Percentiles rank a stretch among this genome's conserved stretches.
Conservation (phyloP, 805 yeast species). For the Candida oleophila region DNA sequence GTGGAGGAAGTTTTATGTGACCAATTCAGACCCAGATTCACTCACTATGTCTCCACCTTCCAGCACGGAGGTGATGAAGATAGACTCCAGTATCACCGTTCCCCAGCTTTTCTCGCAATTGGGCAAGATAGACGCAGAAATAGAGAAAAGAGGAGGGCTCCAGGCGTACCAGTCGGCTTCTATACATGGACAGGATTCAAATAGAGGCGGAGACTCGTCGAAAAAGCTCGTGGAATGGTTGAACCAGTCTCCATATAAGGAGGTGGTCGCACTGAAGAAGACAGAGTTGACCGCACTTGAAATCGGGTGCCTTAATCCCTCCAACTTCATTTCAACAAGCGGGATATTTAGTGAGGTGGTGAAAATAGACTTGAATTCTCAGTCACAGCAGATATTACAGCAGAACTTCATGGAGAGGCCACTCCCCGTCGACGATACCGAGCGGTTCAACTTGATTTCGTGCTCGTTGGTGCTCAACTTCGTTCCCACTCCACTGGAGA, state of each 20-base stretch:
- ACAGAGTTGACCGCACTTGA: constrained; percentile 57
- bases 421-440: constrained; percentile 42
- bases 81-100: constrained; percentile 15
- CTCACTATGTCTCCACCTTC: constrained; percentile 2
- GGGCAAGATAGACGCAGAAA: constrained; percentile 61
- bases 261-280: constrained; percentile 1
- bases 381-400: constrained; percentile 64
- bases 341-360: constrained; percentile 50
- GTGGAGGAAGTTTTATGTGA: constrained; percentile 10
- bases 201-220: constrained; percentile 91
- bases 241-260: constrained; percentile 22
- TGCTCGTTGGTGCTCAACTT: constrained; percentile 87
- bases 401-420: constrained; percentile 86
- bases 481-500: constrained; percentile 65
- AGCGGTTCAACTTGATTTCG: constrained; percentile 65
- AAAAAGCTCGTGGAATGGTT: constrained; percentile 77
- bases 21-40: constrained; percentile 2
- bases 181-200: constrained; percentile 71
- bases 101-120: constrained; percentile 28
- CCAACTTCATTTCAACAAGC: constrained; percentile 65
- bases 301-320: constrained; percentile 75
- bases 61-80: constrained; percentile 14
- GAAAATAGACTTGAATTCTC: constrained; percentile 80
- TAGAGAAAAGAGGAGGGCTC: constrained; percentile 70
- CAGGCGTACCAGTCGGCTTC: constrained; percentile 83